Evolutionary conservation across 306 rosid species (phyloP), one percentile per base, ranked within the genome.

Genomic region (Vachellia pachyceras): DNA sequence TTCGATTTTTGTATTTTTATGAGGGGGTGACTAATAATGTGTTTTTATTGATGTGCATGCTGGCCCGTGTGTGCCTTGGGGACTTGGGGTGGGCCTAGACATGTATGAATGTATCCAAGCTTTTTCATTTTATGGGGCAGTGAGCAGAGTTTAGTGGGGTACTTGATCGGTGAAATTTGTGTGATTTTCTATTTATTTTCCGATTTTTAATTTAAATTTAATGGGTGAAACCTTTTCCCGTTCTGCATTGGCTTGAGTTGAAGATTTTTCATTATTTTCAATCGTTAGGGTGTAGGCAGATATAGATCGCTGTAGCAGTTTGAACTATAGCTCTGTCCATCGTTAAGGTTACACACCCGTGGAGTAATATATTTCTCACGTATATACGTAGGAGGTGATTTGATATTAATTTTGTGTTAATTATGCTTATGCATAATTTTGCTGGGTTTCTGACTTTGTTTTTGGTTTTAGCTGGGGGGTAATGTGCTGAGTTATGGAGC

Each of bases 401-500:
- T 55, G 66, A 22, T 60, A 29, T 66, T 79, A 35, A 14, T 44
- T 77, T 44, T 70, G 55, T 76, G 73, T 84, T 50, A 63, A 64
- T 41, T 58, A 22, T 35, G 63, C 60, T 76, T 54, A 73, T 80
- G 77, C 44, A 37, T 25, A 18, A 76, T 50, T 37, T n/a, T 79
- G 67, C 72, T 79, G 50, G 73, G 61, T 60, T 79, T 67, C 64
- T 79, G 45, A 75, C 61, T 52, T 73, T 23, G 77, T 77, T 68
- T 83, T 75, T 68, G 47, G 55, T 77, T 80, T 75, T 73, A 86
- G 92, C 86, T 74, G 63, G 71, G 82, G 77, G 81, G 80, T 86
- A 72, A 87, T 85, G 89, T 75, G 82, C 82, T 90, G 86, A 90
- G 90, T 66, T 80, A 95, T 95, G 99, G 97, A 97, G 77, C 95